Percentiles rank a stretch among this genome's conserved stretches.
phyloP scores from a whole-genome alignment of 805 yeast genomes.

The Jamesozyma lodderae region DNA sequence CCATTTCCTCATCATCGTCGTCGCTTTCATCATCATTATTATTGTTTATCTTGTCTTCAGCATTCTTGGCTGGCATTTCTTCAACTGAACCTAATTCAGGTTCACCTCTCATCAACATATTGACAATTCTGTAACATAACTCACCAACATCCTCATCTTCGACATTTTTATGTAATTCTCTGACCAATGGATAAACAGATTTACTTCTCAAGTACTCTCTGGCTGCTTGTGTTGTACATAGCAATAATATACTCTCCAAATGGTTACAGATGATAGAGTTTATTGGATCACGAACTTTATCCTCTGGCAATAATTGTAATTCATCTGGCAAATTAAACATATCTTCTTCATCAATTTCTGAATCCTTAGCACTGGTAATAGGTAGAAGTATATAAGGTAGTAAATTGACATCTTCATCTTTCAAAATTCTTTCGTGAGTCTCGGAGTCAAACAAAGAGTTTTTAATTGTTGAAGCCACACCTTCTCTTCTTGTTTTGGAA shows the following conservation, averaged over 20 bases:
- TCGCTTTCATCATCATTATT: slow-evolving; percentile 23
- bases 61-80: slow-evolving; percentile 38
- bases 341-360: slow-evolving; percentile 72
- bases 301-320: slow-evolving; percentile 67
- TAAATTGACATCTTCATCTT: slow-evolving; percentile 56
- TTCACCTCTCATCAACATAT: slow-evolving; percentile 89
- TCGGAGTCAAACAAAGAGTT: slow-evolving; percentile 77
- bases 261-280: slow-evolving; percentile 57
- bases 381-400: slow-evolving; percentile 79
- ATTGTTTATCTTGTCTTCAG: slow-evolving; percentile 38
- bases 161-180: slow-evolving; percentile 68
- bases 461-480: slow-evolving; percentile 87
- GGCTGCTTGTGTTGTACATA: slow-evolving; percentile 64
- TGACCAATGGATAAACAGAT: slow-evolving; percentile 74
- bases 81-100: slow-evolving; percentile 38
- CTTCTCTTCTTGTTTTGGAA: slow-evolving; percentile 74
- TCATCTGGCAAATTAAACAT: slow-evolving; percentile 82
- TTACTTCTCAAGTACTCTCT: slow-evolving; percentile 74
- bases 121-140: slow-evolving; percentile 75
- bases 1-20: slow-evolving; percentile 26
- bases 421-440: slow-evolving; percentile 50
- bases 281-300: slow-evolving; percentile 68
- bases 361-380: slow-evolving; percentile 62
- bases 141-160: slow-evolving; percentile 46
- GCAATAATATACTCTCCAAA: slow-evolving; percentile 67